Evolutionary conservation across 352 stramenopile species (phyloP).

Genomic region (Phytophthora fragariae): DNA sequence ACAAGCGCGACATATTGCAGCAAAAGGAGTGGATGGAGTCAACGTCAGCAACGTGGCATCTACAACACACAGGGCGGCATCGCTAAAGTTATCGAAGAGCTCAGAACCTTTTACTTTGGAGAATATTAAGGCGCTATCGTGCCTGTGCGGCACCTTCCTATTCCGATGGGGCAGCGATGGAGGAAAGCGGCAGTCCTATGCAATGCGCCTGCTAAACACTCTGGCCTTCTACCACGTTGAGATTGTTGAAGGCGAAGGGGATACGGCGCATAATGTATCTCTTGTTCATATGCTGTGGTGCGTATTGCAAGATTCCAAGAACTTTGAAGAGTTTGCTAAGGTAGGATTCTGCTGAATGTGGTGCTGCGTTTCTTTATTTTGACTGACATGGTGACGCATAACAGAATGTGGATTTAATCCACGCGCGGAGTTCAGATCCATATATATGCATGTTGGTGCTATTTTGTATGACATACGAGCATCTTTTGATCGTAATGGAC

Average conservation of each 20-base stretch:
- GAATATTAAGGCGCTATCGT: constrained; percentile 53
- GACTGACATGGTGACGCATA: constrained; percentile 17
- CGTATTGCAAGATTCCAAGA: constrained; percentile 61
- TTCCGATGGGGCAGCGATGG: constrained; percentile 62
- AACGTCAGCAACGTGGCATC: background rate
- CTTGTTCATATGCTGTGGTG: constrained; percentile 69
- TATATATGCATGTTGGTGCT: constrained; percentile 60
- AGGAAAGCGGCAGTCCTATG: constrained; percentile 46
- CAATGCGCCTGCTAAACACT: constrained; percentile 67
- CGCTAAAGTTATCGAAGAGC: constrained; percentile 24
- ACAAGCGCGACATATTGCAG: constrained; percentile 49
- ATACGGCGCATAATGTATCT: constrained; percentile 28
- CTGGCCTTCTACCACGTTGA: constrained; percentile 62
- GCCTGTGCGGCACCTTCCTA: constrained; percentile 61
- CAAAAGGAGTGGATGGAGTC: constrained; percentile 20
- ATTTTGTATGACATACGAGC: constrained; percentile 70
- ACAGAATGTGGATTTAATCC: constrained; percentile 57
- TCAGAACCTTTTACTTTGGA: constrained; percentile 54
- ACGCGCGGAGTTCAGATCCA: constrained; percentile 44
- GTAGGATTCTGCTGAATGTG: constrained; percentile 26
- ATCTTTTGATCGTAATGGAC: constrained; percentile 71
- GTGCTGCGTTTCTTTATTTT: background rate
- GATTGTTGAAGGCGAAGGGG: constrained; percentile 18
- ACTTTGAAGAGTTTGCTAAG: constrained; percentile 63
- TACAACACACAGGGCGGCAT: constrained; percentile 15